A percentile compares a stretch with the other conserved stretches of the same genome.
phyloP scores from a whole-genome alignment of 2,329 filamentous ascomycete genomes.

The Fusarium bactridioides region DNA sequence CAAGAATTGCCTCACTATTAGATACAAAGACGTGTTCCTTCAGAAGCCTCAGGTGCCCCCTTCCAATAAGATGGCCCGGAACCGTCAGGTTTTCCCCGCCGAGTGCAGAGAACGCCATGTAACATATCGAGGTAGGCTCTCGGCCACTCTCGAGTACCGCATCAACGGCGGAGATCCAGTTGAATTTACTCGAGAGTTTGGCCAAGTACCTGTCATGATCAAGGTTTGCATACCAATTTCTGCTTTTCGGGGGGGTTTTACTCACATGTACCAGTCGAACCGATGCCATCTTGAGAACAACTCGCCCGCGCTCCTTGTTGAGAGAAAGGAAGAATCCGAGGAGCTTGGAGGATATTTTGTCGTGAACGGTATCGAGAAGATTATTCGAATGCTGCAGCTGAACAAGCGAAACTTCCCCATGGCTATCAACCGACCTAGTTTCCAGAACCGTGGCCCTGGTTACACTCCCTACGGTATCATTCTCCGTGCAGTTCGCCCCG shows the following conservation, averaged over 20 bases:
- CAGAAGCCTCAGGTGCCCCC: constrained; percentile 82
- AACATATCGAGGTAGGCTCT: constrained; percentile 87
- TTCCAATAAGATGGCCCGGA: constrained; percentile 83
- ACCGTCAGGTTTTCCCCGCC: constrained; percentile 86
- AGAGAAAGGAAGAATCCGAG: constrained; percentile 92
- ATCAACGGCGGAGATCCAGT: constrained; percentile 88
- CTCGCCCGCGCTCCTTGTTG: constrained; percentile 81
- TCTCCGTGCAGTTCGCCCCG: constrained; percentile 90
- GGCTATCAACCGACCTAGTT: constrained; percentile 91
- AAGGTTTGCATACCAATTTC: constrained; percentile 64
- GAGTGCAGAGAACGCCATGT: constrained; percentile 95
- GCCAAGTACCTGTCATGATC: constrained; percentile 91
- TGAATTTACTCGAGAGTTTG: constrained; percentile 84
- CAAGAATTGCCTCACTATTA: constrained; percentile 79
- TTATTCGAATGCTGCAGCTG: constrained; percentile 90
- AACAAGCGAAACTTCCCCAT: constrained; percentile 93
- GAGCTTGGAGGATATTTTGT: constrained; percentile 97
- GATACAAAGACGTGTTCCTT: constrained; percentile 81
- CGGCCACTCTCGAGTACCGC: constrained; percentile 82
- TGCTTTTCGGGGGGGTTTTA: neutral
- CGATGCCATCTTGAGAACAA: constrained; percentile 89
- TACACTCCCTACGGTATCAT: constrained; percentile 94
- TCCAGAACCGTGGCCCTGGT: constrained; percentile 82
- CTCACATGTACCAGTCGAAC: constrained; percentile 69
- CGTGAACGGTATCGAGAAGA: constrained; percentile 96